These are phyloP conservation scores for Sodiomyces alkalinus DNA, from an alignment of 2,329 filamentous ascomycete species.

Conservation along the genomic window DNA sequence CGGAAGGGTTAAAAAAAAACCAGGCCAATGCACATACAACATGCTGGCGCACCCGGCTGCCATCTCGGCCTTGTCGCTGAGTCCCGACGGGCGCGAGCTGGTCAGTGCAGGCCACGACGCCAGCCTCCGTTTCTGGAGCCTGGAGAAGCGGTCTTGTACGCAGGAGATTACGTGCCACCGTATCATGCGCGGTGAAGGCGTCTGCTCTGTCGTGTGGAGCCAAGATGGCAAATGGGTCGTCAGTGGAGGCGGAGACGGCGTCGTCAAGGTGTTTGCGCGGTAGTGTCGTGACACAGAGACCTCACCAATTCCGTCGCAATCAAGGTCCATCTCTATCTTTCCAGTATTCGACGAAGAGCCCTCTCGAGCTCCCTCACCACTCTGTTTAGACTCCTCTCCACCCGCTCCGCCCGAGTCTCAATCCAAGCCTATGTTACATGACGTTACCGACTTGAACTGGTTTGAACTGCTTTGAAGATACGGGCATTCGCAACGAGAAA, in stretches of 20 bases:
- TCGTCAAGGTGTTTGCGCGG: slow-evolving; percentile 78
- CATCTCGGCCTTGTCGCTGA: slow-evolving; percentile 82
- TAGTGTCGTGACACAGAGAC: too few relatives aligned
- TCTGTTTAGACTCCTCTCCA: too few relatives aligned
- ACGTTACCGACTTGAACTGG: too few relatives aligned
- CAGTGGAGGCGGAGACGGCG: slow-evolving; percentile 83
- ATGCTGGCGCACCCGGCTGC: slow-evolving; percentile 94
- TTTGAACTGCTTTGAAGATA: too few relatives aligned
- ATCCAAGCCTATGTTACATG: too few relatives aligned
- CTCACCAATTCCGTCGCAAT: too few relatives aligned
- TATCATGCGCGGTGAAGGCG: slow-evolving; percentile 89
- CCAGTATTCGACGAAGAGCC: too few relatives aligned
- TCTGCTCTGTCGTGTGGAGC: slow-evolving; percentile 91
- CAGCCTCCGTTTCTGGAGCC: slow-evolving; percentile 87
- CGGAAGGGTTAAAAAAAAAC: too few relatives aligned
- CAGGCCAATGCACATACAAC: slow-evolving; percentile 97
- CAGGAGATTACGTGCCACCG: slow-evolving; percentile 91
- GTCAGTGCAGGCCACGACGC: slow-evolving; percentile 95
- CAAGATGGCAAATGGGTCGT: slow-evolving; percentile 91
- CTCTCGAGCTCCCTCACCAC: too few relatives aligned
- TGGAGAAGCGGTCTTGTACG: slow-evolving; percentile 88
- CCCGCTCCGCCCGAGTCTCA: too few relatives aligned
- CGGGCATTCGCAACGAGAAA: too few relatives aligned
- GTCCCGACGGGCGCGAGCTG: slow-evolving; percentile 83
- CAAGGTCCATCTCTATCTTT: too few relatives aligned